phyloP scores from a whole-genome alignment of 257 asterid genomes.

The Gentiana dahurica region DNA sequence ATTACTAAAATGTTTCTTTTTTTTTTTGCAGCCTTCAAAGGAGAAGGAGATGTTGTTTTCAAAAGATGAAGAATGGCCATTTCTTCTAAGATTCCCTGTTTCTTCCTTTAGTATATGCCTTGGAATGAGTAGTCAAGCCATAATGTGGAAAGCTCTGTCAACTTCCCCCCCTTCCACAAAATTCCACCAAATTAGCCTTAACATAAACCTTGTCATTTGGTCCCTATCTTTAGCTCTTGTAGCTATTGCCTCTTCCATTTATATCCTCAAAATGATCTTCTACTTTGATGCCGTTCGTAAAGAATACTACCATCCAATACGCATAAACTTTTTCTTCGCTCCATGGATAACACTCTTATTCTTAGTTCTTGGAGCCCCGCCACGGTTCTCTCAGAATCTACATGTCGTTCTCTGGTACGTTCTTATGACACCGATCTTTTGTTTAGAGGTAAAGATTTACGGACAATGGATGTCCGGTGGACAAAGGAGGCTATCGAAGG shows the following conservation, averaged over 20 bases:
- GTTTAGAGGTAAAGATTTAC: conserved; percentile 69
- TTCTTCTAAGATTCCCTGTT: conserved; percentile 73
- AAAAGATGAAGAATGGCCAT: conserved; percentile 76
- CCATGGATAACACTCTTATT: conserved; percentile 73
- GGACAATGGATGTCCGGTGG: conserved; percentile 99
- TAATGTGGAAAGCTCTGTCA: conserved; percentile 79
- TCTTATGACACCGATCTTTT: conserved; percentile 61
- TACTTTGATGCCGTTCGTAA: conserved; percentile 94
- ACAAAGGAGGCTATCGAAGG: conserved; percentile 70
- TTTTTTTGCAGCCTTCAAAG: conserved; percentile 46
- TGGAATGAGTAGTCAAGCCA: conserved; percentile 94
- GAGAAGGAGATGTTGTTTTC: conserved; percentile 66
- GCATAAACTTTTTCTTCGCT: conserved; percentile 92
- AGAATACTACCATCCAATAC: conserved; percentile 79
- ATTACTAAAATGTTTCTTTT: no score
- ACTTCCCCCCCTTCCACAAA: conserved; percentile 50
- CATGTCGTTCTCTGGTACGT: conserved; percentile 50
- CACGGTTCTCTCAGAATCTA: conserved; percentile 25
- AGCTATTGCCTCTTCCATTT: conserved; percentile 22
- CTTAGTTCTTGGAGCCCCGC: conserved; percentile 56
- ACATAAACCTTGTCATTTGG: conserved; percentile 60
- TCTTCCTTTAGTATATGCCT: conserved; percentile 74
- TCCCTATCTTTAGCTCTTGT: conserved; percentile 42
- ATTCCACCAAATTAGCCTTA: conserved; percentile 41
- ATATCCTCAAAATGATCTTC: conserved; percentile 48